Evolutionary conservation across 306 rosid species (phyloP).

Genomic region (Quillaja saponaria): DNA sequence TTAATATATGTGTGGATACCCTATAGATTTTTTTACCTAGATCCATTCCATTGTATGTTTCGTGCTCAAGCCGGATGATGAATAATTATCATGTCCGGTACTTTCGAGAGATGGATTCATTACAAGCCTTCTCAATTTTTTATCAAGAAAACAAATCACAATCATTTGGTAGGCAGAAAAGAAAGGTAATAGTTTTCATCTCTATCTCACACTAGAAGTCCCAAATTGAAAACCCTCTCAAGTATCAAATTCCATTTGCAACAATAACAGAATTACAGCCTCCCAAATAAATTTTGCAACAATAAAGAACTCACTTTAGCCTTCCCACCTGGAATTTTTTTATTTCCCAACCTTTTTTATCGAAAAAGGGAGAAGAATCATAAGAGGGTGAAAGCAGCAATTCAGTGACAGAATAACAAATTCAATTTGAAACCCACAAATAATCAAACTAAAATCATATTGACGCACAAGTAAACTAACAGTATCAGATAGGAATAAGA

Average conservation of each 20-base stretch:
- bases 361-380: neutral
- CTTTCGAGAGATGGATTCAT: too few relatives aligned
- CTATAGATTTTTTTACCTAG: too few relatives aligned
- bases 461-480: neutral
- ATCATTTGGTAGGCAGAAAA: neutral
- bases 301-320: neutral
- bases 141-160: neutral
- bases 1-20: too few relatives aligned
- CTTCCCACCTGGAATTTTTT: neutral
- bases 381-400: neutral
- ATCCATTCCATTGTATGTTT: too few relatives aligned
- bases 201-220: too few relatives aligned
- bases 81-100: too few relatives aligned
- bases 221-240: neutral
- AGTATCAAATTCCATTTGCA: neutral
- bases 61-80: too few relatives aligned
- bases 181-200: too few relatives aligned
- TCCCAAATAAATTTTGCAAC: neutral
- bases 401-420: neutral
- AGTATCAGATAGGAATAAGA: neutral
- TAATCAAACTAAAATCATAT: neutral
- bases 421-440: constrained; percentile 4
- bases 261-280: neutral
- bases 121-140: neutral
- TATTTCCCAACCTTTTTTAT: neutral